Evolutionary conservation across 305 asterid genomes (phyloP).

Genomic region (Plantago lanceolata): DNA sequence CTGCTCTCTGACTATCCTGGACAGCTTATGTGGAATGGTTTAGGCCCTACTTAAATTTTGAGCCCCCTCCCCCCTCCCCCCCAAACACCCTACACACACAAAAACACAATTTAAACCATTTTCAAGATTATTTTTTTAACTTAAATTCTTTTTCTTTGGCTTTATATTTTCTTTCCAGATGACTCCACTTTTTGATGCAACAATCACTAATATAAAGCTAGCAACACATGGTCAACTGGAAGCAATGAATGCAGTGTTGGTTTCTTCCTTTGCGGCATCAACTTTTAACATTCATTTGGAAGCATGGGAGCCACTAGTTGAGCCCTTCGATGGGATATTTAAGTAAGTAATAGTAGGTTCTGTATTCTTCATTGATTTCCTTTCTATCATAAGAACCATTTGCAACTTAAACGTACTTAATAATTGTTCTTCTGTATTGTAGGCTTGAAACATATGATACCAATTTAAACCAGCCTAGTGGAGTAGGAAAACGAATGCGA

Average conservation of each 20-base stretch:
- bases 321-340: constrained; percentile 97
- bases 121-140: no score
- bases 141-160: constrained; percentile 9
- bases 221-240: constrained; percentile 91
- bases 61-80: constrained; percentile 7
- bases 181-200: constrained; percentile 96
- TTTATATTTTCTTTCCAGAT: constrained; percentile 49
- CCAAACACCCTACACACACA: background rate
- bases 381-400: constrained; percentile 17
- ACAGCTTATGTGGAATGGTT: constrained; percentile 98
- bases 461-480: constrained; percentile 48
- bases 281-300: constrained; percentile 84
- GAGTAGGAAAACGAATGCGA: constrained; percentile 75
- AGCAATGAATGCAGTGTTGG: constrained; percentile 83
- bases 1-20: constrained; percentile 79
- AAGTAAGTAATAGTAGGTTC: constrained; percentile 44
- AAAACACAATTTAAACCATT: background rate
- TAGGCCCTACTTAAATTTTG: constrained; percentile 26
- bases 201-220: constrained; percentile 89
- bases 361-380: background rate
- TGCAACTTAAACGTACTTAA: constrained; percentile 26
- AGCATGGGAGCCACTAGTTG: constrained; percentile 98
- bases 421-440: constrained; percentile 31
- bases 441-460: constrained; percentile 95
- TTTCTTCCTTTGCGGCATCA: constrained; percentile 94